Percentiles rank a stretch among this genome's conserved stretches.
Conservation (phyloP, 1,139 yeast species). For the Geotrichum bryndzae region DNA sequence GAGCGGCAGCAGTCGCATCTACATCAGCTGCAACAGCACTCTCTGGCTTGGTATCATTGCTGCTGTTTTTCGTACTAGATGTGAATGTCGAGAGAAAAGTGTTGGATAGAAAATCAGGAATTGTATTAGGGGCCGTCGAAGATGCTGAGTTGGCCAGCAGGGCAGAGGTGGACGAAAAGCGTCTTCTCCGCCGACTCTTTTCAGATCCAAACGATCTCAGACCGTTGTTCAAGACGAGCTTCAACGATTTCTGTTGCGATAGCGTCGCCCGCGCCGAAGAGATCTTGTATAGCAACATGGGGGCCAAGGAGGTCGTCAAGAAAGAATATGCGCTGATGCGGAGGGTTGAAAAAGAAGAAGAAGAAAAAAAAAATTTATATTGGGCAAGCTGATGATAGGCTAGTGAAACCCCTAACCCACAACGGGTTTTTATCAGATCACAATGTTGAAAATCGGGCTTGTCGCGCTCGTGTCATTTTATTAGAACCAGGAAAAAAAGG, state of each 20-base stretch:
- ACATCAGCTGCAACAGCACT: not conserved
- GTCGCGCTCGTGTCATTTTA: too few species aligned
- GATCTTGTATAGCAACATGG: conserved; percentile 1
- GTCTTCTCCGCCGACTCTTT: not conserved
- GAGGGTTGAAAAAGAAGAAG: not conserved
- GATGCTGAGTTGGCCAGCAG: conserved; percentile 2
- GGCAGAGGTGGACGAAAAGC: conserved; percentile 3
- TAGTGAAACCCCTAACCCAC: not conserved
- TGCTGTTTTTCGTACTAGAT: not conserved
- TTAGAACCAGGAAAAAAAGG: not conserved
- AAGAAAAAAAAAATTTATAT: not conserved
- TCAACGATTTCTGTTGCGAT: not conserved
- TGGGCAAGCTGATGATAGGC: not conserved
- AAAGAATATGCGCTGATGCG: not conserved
- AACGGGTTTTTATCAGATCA: not conserved
- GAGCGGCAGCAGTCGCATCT: not conserved
- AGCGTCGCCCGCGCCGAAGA: not conserved
- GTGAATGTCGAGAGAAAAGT: conserved; percentile 1
- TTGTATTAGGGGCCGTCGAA: not conserved
- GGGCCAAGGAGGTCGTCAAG: not conserved
- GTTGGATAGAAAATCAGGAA: conserved; percentile 6
- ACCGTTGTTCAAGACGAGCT: not conserved
- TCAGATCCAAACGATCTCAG: conserved; percentile 1
- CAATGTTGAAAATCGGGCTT: too few species aligned
- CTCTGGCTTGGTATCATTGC: not conserved